Evolutionary conservation across 2,329 filamentous ascomycete genomes (phyloP), one percentile per base, ranked within the genome.

Genomic region (Colletotrichum trifolii): DNA sequence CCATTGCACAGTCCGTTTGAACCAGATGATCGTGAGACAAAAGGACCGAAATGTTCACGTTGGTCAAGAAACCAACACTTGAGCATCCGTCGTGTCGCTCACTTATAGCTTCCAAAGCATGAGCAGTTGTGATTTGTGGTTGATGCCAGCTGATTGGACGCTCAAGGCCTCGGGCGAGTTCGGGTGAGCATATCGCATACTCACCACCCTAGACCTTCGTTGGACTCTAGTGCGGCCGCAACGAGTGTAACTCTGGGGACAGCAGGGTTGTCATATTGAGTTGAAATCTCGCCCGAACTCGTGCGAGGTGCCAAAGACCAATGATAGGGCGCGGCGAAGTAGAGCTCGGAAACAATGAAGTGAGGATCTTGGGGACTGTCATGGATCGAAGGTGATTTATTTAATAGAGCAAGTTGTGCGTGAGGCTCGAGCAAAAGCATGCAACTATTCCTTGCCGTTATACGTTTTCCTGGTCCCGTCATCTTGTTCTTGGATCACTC

Each of bases 171-270:
- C 49, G 57, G 57, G 42, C 17, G 57, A 60, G 57, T 63, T 71
- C 73, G 2, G 79, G 79, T 2, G 64, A 68, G 5, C 77, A 76
- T 60, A 15, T 75, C 77, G 50, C 47, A 67, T 0, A 73, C 77
- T 58, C 77, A 81, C 66, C 65, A 71, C 6, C 80, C 75, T 55
- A 73, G 81, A 65, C 69, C 79, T n/a, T 61, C 48, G 4, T 36
- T 8, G 2, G 25, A 25, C 25, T 25, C 33, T 33, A 43, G 10
- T 45, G 47, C 39, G 17, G 34, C 57, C 36, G 50, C 15, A 15
- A 33, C 12, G 50, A 11, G 34, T 39, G 25, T 17, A 12, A 17
- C 33, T 60, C 48, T 39, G 39, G 48, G 49, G 57, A 35, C 46
- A 25, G 7, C 48, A 38, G 39, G 8, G 48, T 39, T 53, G 8